Evolutionary conservation across 176 grass and related monocot genomes (phyloP).

Genomic region (Ananas comosus): DNA sequence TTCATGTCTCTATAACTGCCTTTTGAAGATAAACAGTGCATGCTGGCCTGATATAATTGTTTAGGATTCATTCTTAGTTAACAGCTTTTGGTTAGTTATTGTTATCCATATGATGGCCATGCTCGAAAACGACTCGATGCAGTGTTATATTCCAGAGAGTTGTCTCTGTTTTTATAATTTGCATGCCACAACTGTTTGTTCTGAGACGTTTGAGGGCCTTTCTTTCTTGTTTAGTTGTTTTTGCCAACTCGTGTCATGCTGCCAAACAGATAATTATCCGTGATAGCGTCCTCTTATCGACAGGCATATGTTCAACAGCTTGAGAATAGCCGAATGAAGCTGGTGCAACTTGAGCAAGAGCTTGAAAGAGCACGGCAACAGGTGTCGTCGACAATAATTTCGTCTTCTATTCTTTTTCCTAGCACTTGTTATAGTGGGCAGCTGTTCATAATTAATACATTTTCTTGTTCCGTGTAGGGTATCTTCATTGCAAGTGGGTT

Average conservation of each 20-base stretch:
- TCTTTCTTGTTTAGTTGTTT: neutral
- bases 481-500: slow-evolving; percentile 67
- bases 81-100: too few relatives aligned
- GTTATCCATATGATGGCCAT: too few relatives aligned
- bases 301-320: slow-evolving; percentile 80
- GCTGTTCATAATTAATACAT: neutral
- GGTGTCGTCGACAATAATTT: slow-evolving; percentile 20
- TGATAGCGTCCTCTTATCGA: neutral
- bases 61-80: too few relatives aligned
- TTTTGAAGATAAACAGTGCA: too few relatives aligned
- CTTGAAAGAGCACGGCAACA: slow-evolving; percentile 87
- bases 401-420: neutral
- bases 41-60: too few relatives aligned
- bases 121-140: too few relatives aligned
- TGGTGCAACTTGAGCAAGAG: slow-evolving; percentile 80
- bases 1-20: too few relatives aligned
- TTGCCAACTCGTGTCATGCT: neutral
- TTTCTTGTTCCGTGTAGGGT: slow-evolving; percentile 32
- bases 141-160: too few relatives aligned
- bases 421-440: neutral
- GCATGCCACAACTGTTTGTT: neutral
- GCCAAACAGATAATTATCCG: neutral
- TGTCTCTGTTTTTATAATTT: too few relatives aligned
- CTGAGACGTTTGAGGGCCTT: neutral
- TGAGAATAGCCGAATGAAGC: slow-evolving; percentile 71